Conservation (phyloP, 148 eudicot species). For the Dysphania ambrosioides region DNA sequence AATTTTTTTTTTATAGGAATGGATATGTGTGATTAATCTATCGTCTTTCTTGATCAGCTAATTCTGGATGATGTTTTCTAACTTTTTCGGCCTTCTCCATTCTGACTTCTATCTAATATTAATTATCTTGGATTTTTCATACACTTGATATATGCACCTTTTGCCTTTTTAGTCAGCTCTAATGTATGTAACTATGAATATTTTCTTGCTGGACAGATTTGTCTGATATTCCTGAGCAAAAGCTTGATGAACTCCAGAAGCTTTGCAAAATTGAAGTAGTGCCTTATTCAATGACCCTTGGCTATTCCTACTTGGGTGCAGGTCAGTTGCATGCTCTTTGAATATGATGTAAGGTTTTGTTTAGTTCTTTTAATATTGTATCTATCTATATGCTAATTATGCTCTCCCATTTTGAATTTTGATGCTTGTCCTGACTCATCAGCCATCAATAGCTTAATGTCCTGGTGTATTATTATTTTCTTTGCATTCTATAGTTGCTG, state of each 20-base stretch:
- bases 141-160: not conserved
- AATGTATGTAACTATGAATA: constrained; percentile 2
- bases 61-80: not conserved
- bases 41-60: not conserved
- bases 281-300: constrained; percentile 79
- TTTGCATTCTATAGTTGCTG: not conserved
- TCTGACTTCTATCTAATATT: not conserved
- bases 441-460: not conserved
- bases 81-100: not conserved
- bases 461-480: not conserved
- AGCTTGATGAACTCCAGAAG: constrained; percentile 64
- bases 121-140: not conserved
- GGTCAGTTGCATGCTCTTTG: constrained; percentile 45
- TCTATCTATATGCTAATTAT: not conserved
- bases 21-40: not conserved
- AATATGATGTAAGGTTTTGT: not conserved
- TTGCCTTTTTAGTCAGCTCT: not conserved
- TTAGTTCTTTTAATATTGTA: not conserved
- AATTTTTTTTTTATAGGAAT: not conserved
- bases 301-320: constrained; percentile 93
- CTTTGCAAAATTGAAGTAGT: constrained; percentile 69
- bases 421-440: not conserved
- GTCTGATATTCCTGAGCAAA: constrained; percentile 67
- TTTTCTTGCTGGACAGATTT: constrained; percentile 50
- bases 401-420: not conserved